Conservation (phyloP, 306 rosid species). For the Dicorynia guianensis region DNA sequence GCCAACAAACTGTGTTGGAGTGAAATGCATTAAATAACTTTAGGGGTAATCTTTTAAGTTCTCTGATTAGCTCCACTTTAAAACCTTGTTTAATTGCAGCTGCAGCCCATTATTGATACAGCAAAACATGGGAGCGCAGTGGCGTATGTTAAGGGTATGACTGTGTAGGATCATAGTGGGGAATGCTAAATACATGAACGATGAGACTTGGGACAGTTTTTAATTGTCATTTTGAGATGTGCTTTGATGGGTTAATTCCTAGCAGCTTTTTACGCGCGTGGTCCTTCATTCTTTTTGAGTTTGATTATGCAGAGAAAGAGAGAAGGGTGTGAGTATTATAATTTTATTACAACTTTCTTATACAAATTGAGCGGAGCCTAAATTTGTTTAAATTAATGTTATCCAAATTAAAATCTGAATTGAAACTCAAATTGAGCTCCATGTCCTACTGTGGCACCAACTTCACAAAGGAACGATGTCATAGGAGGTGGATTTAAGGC, state of each 20-base stretch:
- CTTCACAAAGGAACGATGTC: too few relatives aligned
- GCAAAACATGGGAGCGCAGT: conserved; percentile 44
- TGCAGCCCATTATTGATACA: conserved; percentile 45
- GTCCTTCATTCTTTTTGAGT: background rate
- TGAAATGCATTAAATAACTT: conserved; percentile 8
- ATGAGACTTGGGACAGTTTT: conserved; percentile 28
- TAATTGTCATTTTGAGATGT: conserved; percentile 26
- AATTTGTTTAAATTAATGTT: too few relatives aligned
- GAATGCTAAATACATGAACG: conserved; percentile 33
- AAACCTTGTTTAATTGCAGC: conserved; percentile 31
- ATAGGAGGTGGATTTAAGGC: too few relatives aligned
- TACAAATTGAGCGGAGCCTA: too few relatives aligned
- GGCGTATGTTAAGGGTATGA: background rate
- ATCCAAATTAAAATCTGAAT: too few relatives aligned
- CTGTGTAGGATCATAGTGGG: conserved; percentile 18
- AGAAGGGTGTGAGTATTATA: too few relatives aligned
- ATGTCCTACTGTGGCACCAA: too few relatives aligned
- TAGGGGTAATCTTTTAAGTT: conserved; percentile 7
- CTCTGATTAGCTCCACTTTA: background rate
- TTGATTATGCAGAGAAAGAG: too few relatives aligned
- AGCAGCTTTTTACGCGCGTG: conserved; percentile 38
- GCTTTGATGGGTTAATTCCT: conserved; percentile 22
- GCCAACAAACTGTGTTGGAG: conserved; percentile 35
- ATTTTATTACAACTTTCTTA: too few relatives aligned
- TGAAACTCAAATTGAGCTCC: too few relatives aligned